phyloP scores from a whole-genome alignment of 2,329 filamentous ascomycete genomes.

The Colletotrichum melonis region DNA sequence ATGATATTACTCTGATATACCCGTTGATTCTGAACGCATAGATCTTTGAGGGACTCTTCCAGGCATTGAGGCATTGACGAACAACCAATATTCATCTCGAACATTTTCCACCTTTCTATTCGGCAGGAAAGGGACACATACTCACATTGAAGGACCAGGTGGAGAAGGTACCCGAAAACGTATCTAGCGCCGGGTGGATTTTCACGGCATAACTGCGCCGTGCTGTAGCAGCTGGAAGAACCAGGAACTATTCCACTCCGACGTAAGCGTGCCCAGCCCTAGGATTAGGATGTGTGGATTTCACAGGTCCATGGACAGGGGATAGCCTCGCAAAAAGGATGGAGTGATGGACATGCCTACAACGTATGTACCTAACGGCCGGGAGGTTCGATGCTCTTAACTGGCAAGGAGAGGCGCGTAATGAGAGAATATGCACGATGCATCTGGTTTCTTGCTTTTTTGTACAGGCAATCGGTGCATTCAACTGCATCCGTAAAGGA shows the following conservation, averaged over 20 bases:
- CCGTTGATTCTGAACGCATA: neutral
- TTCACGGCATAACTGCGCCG: neutral
- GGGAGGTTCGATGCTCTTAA: neutral
- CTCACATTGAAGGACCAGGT: neutral
- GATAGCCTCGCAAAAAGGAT: neutral
- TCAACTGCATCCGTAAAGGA: neutral
- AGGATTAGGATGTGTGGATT: neutral
- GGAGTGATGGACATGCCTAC: neutral
- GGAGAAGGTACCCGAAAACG: constrained; percentile 3
- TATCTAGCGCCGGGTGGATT: neutral
- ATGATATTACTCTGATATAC: neutral
- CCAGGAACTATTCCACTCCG: neutral
- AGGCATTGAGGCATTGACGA: neutral
- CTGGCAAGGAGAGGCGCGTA: neutral
- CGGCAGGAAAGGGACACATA: neutral
- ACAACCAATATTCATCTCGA: neutral
- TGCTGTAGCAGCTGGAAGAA: neutral
- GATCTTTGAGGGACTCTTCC: neutral
- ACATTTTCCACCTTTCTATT: neutral
- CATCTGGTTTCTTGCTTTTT: neutral
- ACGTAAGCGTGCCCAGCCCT: constrained; percentile 11
- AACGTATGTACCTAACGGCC: neutral
- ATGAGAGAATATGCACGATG: neutral
- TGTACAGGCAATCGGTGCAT: neutral
- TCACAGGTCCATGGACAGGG: neutral